Conservation (phyloP, 495 filamentous ascomycete species). For the Acidomyces sp. region DNA sequence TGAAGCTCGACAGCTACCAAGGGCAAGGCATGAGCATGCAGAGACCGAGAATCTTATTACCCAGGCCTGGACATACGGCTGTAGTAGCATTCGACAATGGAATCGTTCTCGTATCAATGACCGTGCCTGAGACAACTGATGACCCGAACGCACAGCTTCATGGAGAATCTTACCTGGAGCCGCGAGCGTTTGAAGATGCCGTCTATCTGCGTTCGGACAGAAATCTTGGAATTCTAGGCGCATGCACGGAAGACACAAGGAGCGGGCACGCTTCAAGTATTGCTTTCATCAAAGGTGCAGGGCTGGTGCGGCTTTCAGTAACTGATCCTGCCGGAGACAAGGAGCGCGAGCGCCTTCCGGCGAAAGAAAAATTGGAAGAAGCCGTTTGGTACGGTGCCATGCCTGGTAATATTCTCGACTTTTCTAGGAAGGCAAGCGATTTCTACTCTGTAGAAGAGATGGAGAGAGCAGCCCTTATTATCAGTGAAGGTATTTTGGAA, state of each 20-base stretch:
- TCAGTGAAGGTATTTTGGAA: conserved; percentile 70
- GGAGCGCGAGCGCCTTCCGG: conserved; percentile 44
- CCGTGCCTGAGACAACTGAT: conserved; percentile 34
- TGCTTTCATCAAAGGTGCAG: conserved; percentile 64
- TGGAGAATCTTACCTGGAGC: conserved; percentile 44
- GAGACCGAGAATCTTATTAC: conserved; percentile 61
- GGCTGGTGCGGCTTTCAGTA: conserved; percentile 60
- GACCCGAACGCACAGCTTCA: conserved; percentile 58
- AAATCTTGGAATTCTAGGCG: conserved; percentile 44
- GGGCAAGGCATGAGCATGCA: conserved; percentile 24
- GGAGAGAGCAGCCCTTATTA: conserved; percentile 58
- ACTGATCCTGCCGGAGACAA: conserved; percentile 31
- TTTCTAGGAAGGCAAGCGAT: conserved; percentile 48
- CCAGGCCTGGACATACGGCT: conserved; percentile 63
- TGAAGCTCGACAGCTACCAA: conserved; percentile 50
- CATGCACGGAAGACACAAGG: conserved; percentile 30
- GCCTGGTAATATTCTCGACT: conserved; percentile 64
- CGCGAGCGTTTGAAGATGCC: conserved; percentile 60
- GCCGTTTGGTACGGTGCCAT: conserved; percentile 82
- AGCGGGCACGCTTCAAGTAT: conserved; percentile 44
- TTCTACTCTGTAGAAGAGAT: conserved; percentile 56
- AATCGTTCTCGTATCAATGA: conserved; percentile 61
- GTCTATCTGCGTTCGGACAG: conserved; percentile 64
- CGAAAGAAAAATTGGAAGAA: conserved; percentile 82
- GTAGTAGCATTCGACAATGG: conserved; percentile 67